phyloP scores from a whole-genome alignment of 176 grass and related monocot species.

The Neostapfia colusana region DNA sequence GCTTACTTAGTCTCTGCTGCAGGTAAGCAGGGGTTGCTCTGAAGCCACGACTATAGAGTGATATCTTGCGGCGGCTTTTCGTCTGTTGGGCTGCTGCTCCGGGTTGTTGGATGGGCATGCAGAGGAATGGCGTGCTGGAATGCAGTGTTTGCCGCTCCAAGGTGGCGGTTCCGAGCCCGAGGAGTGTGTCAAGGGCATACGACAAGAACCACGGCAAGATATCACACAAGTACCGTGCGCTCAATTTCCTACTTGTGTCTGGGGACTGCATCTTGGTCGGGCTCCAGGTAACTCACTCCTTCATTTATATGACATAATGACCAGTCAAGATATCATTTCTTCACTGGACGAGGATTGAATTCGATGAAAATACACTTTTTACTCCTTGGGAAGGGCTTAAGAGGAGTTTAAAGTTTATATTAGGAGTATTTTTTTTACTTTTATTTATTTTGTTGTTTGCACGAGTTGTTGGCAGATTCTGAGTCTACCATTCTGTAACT shows the following conservation, averaged over 20 bases:
- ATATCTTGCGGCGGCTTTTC: slow-evolving; percentile 10
- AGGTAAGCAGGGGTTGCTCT: slow-evolving; percentile 19
- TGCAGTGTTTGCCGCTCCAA: slow-evolving; percentile 80
- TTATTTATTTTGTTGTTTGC: not conserved
- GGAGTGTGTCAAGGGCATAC: slow-evolving; percentile 78
- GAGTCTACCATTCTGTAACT: not conserved
- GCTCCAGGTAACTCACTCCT: slow-evolving; percentile 63
- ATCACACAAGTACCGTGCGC: slow-evolving; percentile 68
- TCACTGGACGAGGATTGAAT: not conserved
- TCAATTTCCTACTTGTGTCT: slow-evolving; percentile 71
- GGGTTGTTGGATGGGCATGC: slow-evolving; percentile 51
- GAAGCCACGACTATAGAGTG: slow-evolving; percentile 18
- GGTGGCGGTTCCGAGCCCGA: slow-evolving; percentile 65
- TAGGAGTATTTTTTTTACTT: not conserved
- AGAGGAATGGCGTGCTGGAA: slow-evolving; percentile 78
- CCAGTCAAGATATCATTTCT: not conserved
- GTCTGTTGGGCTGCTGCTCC: not conserved
- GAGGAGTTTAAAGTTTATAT: not conserved
- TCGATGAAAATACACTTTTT: not conserved
- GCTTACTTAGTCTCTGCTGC: slow-evolving; percentile 15
- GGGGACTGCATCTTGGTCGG: slow-evolving; percentile 91
- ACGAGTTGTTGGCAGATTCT: not conserved
- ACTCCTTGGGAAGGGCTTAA: not conserved
- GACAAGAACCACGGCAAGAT: slow-evolving; percentile 86
- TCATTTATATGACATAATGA: slow-evolving; percentile 5